Conservation (phyloP, 306 rosid genomes). For the Urtica urens region DNA sequence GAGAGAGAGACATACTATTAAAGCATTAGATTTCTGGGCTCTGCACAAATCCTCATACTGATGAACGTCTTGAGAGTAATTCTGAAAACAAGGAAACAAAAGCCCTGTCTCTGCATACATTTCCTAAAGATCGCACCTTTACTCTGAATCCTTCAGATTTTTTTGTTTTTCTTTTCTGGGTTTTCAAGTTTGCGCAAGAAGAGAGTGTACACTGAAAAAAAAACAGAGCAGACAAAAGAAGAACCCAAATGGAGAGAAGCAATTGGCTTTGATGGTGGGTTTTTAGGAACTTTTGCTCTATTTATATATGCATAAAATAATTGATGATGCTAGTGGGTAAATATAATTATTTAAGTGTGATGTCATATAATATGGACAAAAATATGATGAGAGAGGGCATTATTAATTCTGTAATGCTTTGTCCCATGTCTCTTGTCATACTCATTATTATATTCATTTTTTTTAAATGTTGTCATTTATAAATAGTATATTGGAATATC, state of each 20-base stretch:
- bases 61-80: slow-evolving; percentile 61
- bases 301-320: slow-evolving; percentile 23
- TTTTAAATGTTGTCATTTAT: neutral
- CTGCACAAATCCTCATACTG: slow-evolving; percentile 70
- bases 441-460: too few species aligned
- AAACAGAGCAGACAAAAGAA: slow-evolving; percentile 11
- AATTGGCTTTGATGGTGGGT: slow-evolving; percentile 2
- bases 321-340: slow-evolving; percentile 19
- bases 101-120: slow-evolving; percentile 78
- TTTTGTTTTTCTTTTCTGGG: neutral
- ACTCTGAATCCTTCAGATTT: slow-evolving; percentile 4
- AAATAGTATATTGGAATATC: neutral
- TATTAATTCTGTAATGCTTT: slow-evolving; percentile 39
- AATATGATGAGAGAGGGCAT: slow-evolving; percentile 38
- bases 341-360: slow-evolving; percentile 24
- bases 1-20: slow-evolving; percentile 33
- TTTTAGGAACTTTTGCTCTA: slow-evolving; percentile 19
- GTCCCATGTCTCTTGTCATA: slow-evolving; percentile 35
- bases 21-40: slow-evolving; percentile 48
- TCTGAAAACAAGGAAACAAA: slow-evolving; percentile 55
- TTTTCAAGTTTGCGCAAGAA: slow-evolving; percentile 1
- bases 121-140: slow-evolving; percentile 21
- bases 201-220: slow-evolving; percentile 5
- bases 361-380: slow-evolving; percentile 52
- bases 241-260: neutral